Evolutionary conservation across 768 basidiomycete genomes (phyloP).

Genomic region (Mycena belliarum): DNA sequence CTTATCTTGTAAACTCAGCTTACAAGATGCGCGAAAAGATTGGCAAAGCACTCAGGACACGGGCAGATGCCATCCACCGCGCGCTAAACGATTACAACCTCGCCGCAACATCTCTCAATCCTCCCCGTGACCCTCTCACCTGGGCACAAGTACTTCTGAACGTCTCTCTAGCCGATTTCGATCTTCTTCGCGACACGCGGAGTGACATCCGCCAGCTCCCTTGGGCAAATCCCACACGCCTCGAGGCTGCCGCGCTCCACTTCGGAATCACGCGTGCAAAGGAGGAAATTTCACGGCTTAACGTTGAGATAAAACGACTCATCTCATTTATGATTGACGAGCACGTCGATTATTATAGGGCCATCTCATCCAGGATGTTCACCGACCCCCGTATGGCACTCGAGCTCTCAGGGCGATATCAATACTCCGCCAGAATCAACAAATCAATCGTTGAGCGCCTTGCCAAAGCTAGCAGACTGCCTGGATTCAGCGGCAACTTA

Average conservation of each 20-base stretch:
- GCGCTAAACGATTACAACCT: too few species aligned
- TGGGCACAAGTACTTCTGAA: neutral
- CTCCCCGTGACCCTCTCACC: too few species aligned
- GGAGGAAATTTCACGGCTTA: constrained; percentile 28
- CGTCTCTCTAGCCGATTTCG: constrained; percentile 32
- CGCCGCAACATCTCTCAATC: too few species aligned
- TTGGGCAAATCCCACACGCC: constrained; percentile 29
- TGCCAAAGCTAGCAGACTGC: neutral
- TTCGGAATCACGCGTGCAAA: constrained; percentile 32
- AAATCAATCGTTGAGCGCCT: neutral
- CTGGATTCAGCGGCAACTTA: neutral
- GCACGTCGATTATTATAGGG: neutral
- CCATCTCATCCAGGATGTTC: neutral
- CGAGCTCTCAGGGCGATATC: neutral
- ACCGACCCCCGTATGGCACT: neutral
- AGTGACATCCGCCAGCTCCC: constrained; percentile 27
- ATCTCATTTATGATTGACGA: constrained; percentile 30
- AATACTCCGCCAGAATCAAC: neutral
- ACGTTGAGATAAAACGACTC: constrained; percentile 34
- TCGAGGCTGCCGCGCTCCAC: constrained; percentile 28
- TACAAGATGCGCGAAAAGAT: too few species aligned
- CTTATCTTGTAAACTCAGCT: too few species aligned
- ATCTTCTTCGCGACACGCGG: constrained; percentile 31
- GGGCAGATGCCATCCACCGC: too few species aligned
- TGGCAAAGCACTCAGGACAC: too few species aligned